Evolutionary conservation across 2,329 filamentous ascomycete species (phyloP).

Genomic region (Niveomyces coronatus): DNA sequence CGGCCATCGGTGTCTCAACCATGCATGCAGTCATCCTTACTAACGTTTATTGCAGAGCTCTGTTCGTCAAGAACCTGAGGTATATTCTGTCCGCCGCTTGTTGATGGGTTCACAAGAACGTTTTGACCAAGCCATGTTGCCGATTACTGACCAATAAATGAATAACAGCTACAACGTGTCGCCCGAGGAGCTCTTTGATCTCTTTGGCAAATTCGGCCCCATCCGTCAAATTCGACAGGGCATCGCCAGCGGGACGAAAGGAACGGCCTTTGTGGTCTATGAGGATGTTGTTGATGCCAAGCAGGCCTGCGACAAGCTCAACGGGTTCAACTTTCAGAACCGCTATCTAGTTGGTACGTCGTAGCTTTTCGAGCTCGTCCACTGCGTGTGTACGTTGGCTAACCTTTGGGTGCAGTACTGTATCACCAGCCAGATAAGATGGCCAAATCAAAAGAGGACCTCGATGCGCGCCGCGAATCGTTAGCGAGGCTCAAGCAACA

Average conservation of each 20-base stretch:
- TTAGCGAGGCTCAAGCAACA: slow-evolving; percentile 97
- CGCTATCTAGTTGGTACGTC: slow-evolving; percentile 91
- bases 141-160: slow-evolving; percentile 5
- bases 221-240: slow-evolving; percentile 98
- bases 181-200: slow-evolving; percentile 93
- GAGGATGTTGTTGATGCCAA: slow-evolving; percentile 99
- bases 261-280: slow-evolving; percentile 98
- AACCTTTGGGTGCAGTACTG: slow-evolving; percentile 33
- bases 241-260: slow-evolving; percentile 94
- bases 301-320: slow-evolving; percentile 97
- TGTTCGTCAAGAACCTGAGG: slow-evolving; percentile 99
- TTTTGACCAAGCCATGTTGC: neutral
- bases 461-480: slow-evolving; percentile 88
- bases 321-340: slow-evolving; percentile 99
- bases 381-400: neutral
- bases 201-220: slow-evolving; percentile 95
- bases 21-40: slow-evolving; percentile 11
- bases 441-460: slow-evolving; percentile 79
- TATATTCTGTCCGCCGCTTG: slow-evolving; percentile 26
- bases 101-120: neutral
- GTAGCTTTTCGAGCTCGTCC: neutral
- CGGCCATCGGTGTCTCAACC: neutral
- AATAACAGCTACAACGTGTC: slow-evolving; percentile 89
- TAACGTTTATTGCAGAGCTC: slow-evolving; percentile 57
- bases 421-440: slow-evolving; percentile 59